phyloP scores from a whole-genome alignment of 83 land plant genomes.

The Picea abies region DNA sequence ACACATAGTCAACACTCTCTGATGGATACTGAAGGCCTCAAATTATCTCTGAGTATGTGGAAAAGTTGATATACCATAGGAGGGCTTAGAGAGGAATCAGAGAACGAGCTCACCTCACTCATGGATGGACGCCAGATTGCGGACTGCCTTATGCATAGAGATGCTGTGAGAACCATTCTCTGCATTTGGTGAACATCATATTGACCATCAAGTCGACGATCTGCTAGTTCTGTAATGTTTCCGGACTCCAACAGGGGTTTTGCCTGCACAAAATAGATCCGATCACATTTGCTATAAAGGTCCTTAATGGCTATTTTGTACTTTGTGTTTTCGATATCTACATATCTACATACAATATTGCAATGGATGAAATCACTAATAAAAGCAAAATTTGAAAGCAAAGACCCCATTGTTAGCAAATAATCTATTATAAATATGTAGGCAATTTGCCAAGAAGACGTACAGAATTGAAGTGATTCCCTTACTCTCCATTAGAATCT shows the following conservation, averaged over 20 bases:
- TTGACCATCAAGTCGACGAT: conserved; percentile 57
- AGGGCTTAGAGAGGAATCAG: not conserved
- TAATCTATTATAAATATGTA: not conserved
- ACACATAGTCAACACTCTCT: not conserved
- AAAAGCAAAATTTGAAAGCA: not conserved
- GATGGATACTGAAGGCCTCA: not conserved
- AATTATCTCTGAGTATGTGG: not conserved
- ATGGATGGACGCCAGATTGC: conserved; percentile 81
- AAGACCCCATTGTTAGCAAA: not conserved
- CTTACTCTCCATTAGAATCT: not conserved
- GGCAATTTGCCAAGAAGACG: not conserved
- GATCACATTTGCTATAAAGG: not conserved
- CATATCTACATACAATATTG: no score
- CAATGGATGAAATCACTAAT: not conserved
- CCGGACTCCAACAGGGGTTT: conserved; percentile 71
- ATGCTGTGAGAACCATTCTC: conserved; percentile 58
- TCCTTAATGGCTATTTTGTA: not conserved
- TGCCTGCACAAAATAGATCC: conserved; percentile 45
- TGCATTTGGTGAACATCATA: conserved; percentile 70
- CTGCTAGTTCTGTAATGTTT: conserved; percentile 50
- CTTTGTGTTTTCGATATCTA: no score
- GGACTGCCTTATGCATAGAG: conserved; percentile 70
- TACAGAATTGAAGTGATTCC: not conserved
- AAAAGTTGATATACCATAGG: not conserved
- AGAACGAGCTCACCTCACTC: conserved; percentile 59